Conservation (phyloP, 2,329 filamentous ascomycete species). For the Calonectria montana region DNA sequence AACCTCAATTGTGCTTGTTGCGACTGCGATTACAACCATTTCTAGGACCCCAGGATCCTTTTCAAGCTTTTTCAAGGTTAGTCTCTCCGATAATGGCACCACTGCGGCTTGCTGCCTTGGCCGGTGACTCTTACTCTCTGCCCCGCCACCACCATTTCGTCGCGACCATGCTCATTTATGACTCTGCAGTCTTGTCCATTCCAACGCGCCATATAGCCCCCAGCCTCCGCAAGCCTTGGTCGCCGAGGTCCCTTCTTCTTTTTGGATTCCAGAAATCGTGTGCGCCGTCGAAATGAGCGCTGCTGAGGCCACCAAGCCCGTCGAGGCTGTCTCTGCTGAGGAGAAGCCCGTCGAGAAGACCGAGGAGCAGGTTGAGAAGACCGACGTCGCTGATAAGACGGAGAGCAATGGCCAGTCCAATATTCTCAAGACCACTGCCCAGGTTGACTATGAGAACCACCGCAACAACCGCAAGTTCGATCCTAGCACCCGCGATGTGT, state of each 20-base stretch:
- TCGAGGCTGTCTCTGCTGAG: conserved; percentile 49
- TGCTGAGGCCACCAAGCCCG: conserved; percentile 52
- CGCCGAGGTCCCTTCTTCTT: conserved; percentile 24
- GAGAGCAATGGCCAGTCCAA: conserved; percentile 40
- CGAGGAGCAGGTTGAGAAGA: conserved; percentile 41
- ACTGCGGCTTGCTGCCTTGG: conserved; percentile 17
- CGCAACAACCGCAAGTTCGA: conserved; percentile 77
- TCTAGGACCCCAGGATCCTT: not conserved
- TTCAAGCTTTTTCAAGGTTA: conserved; percentile 24
- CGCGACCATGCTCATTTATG: conserved; percentile 36
- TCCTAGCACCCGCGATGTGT: conserved; percentile 73
- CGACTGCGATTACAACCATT: not conserved
- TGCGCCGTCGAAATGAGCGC: conserved; percentile 51
- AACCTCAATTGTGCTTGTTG: conserved; percentile 25
- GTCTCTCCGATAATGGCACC: conserved; percentile 15
- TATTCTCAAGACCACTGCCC: conserved; percentile 59
- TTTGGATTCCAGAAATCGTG: conserved; percentile 10
- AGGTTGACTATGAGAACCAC: conserved; percentile 52
- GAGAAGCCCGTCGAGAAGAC: conserved; percentile 43
- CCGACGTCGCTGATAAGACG: conserved; percentile 32
- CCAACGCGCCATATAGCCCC: conserved; percentile 11
- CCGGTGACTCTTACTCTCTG: conserved; percentile 42
- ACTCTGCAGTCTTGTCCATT: conserved; percentile 24
- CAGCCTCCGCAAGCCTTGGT: conserved; percentile 11
- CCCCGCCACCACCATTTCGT: conserved; percentile 44